These are phyloP conservation scores for Chloranthus sessilifolius DNA, from an alignment of 164 flowering plant species.

Conservation along the genomic window DNA sequence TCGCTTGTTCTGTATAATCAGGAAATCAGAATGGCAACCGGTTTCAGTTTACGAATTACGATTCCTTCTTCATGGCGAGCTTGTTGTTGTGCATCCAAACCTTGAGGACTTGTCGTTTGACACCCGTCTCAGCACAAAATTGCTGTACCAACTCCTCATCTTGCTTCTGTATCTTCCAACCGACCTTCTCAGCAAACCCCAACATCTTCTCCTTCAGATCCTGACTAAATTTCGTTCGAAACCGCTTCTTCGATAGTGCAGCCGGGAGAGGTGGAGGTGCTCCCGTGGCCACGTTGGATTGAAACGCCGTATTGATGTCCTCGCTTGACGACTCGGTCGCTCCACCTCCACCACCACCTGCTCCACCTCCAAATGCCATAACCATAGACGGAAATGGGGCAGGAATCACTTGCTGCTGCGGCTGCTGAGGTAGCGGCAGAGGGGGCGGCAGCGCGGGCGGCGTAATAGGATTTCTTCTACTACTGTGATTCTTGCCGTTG, in stretches of 20 bases:
- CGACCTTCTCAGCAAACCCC: slow-evolving; percentile 52
- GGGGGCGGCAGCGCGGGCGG: slow-evolving; percentile 5
- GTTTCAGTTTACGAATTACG: too few relatives aligned
- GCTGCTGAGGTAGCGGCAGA: slow-evolving; percentile 17
- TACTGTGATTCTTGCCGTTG: slow-evolving; percentile 7
- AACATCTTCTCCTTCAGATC: slow-evolving; percentile 53
- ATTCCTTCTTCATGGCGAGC: slow-evolving; percentile 42
- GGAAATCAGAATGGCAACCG: too few relatives aligned
- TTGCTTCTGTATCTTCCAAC: slow-evolving; percentile 56
- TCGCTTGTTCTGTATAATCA: too few relatives aligned
- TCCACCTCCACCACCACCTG: slow-evolving; percentile 11
- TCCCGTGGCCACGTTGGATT: slow-evolving; percentile 13
- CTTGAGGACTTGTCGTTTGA: slow-evolving; percentile 50
- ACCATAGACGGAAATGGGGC: slow-evolving; percentile 30
- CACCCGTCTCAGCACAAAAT: slow-evolving; percentile 41
- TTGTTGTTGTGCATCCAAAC: slow-evolving; percentile 83
- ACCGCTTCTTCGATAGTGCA: slow-evolving; percentile 36
- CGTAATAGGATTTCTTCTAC: slow-evolving; percentile 6
- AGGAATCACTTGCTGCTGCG: slow-evolving; percentile 4
- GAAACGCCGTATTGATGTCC: slow-evolving; percentile 33
- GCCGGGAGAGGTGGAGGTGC: background rate
- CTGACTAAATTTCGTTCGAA: too few relatives aligned
- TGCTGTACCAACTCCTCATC: slow-evolving; percentile 43
- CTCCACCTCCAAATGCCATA: slow-evolving; percentile 43
- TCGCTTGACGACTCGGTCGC: slow-evolving; percentile 60